Evolutionary conservation across 1,139 yeast genomes (phyloP).

Genomic region (Pneumocystis wakefieldiae): DNA sequence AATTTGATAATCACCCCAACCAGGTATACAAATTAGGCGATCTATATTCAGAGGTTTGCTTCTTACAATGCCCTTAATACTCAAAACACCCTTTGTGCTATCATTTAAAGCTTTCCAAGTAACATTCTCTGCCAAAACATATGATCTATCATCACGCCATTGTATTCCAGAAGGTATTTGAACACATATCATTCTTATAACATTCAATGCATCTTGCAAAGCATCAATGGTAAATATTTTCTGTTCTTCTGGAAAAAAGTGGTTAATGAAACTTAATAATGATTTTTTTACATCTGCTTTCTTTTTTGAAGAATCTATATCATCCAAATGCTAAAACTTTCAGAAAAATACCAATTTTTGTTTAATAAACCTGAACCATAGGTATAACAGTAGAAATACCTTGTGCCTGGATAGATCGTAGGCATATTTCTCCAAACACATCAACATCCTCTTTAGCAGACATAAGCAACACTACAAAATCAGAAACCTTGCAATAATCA

Average conservation of each 20-base stretch:
- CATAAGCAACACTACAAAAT: conserved; percentile 71
- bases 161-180: conserved; percentile 68
- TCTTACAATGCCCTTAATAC: conserved; percentile 70
- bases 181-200: conserved; percentile 65
- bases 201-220: conserved; percentile 51
- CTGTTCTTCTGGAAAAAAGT: conserved; percentile 81
- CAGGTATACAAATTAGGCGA: conserved; percentile 71
- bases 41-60: conserved; percentile 72
- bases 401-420: conserved; percentile 78
- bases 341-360: neutral
- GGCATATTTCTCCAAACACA: conserved; percentile 69
- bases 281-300: conserved; percentile 71
- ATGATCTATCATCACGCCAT: conserved; percentile 90
- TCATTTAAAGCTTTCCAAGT: conserved; percentile 28
- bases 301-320: conserved; percentile 59
- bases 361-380: conserved; percentile 33
- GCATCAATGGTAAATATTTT: conserved; percentile 51
- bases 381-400: conserved; percentile 79
- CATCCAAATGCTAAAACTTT: conserved; percentile 36
- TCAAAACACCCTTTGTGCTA: conserved; percentile 27
- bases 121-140: conserved; percentile 57
- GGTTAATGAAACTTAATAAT: conserved; percentile 52
- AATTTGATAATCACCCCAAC: conserved; percentile 76
- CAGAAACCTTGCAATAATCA: conserved; percentile 81
- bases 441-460: conserved; percentile 79